Evolutionary conservation across 179 eudicot genomes (phyloP).

Genomic region (Nepenthes alata): DNA sequence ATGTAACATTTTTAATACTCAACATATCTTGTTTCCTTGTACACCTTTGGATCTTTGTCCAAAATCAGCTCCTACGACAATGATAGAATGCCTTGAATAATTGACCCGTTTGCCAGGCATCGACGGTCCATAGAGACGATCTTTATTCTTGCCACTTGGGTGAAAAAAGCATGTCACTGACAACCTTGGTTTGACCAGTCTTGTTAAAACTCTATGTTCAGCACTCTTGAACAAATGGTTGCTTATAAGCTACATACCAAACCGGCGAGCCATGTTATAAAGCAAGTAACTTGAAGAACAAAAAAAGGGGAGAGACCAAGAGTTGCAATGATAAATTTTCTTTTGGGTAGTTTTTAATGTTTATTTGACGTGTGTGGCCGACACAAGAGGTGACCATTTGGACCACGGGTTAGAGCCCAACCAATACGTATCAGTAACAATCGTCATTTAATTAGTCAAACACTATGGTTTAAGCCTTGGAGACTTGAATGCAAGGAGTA

Average conservation of each 20-base stretch:
- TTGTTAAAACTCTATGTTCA: conserved; percentile 43
- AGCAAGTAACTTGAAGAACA: background rate
- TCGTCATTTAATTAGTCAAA: too few relatives aligned
- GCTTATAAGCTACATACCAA: conserved; percentile 21
- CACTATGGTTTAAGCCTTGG: too few relatives aligned
- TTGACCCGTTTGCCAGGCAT: background rate
- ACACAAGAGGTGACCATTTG: background rate
- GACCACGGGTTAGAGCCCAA: too few relatives aligned
- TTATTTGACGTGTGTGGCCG: background rate
- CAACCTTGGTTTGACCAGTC: conserved; percentile 26
- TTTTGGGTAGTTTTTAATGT: background rate
- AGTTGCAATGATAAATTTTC: background rate
- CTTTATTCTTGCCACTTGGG: conserved; percentile 12
- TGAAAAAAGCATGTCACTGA: conserved; percentile 42
- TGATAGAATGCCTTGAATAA: too few relatives aligned
- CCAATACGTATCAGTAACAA: too few relatives aligned
- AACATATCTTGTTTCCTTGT: conserved; percentile 20
- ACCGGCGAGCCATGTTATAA: background rate
- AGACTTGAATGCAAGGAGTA: too few relatives aligned
- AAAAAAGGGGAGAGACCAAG: too few relatives aligned
- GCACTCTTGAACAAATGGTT: conserved; percentile 29
- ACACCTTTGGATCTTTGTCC: conserved; percentile 21
- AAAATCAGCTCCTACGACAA: conserved; percentile 20
- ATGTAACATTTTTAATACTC: conserved; percentile 24
- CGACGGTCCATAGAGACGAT: conserved; percentile 22